A percentile compares a stretch with the other conserved stretches of the same genome.
phyloP scores from a whole-genome alignment of 169 alveolate genomes.

The Plasmodium gallinaceum region DNA sequence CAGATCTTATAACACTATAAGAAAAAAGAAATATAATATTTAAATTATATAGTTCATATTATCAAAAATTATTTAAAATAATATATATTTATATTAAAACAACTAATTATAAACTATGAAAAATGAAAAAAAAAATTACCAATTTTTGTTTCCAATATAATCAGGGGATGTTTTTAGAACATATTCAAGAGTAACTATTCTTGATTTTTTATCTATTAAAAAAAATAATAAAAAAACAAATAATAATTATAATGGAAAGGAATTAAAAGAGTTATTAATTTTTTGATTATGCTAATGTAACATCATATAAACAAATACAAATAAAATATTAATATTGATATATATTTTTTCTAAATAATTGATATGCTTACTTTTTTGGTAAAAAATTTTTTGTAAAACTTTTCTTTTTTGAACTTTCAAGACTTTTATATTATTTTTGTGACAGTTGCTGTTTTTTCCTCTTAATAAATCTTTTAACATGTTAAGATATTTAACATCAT shows the following conservation, averaged over 20 bases:
- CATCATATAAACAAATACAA: too few relatives aligned
- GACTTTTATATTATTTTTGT: conserved; percentile 12
- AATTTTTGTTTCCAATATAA: neutral
- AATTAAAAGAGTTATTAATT: too few relatives aligned
- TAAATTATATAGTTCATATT: neutral
- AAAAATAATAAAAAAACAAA: neutral
- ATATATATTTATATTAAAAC: neutral
- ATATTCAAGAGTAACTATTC: conserved; percentile 6
- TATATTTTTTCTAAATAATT: too few relatives aligned
- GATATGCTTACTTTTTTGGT: conserved; percentile 11
- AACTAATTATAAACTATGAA: neutral
- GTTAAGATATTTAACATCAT: conserved; percentile 2
- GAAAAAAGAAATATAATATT: neutral
- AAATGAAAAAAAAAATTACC: neutral
- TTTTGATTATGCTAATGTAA: too few relatives aligned
- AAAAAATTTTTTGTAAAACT: conserved; percentile 7
- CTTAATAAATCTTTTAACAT: conserved; percentile 8
- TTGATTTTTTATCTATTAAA: conserved; percentile 10
- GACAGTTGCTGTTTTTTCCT: neutral
- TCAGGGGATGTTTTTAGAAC: neutral
- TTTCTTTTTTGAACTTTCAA: conserved; percentile 13
- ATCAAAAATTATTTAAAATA: too few relatives aligned
- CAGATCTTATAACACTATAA: conserved; percentile 44
- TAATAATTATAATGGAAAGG: too few relatives aligned
- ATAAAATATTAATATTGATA: too few relatives aligned